Evolutionary conservation across 305 asterid species (phyloP), one percentile per base, ranked within the genome.

Genomic region (Withania somnifera): DNA sequence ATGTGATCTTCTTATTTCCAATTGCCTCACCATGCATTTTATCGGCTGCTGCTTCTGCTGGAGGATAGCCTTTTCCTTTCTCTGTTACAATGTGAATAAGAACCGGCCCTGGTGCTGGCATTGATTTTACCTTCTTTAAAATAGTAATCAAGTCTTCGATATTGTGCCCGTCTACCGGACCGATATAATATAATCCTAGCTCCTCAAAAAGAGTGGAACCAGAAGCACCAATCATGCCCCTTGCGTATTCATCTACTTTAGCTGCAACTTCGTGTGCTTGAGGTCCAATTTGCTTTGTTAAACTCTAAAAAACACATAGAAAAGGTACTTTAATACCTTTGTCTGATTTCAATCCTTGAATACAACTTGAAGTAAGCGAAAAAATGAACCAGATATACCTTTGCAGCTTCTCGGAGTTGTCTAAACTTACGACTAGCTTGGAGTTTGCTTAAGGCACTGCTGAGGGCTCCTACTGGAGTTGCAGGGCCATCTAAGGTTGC

Each of bases 51-150:
- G 90, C 90, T 82, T 91, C 98, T 0, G 98, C 98, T 2, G 94
- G 94, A 7, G 94, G 93, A 69, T 93, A 93, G 1, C 98, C 97
- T 80, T 92, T 92, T 28, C 97, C 98, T 84, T 94, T 92, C 60
- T 92, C 94, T 2, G 98, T 94, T 4, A 94, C 89, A 38, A 92
- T 86, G 86, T 94, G 96, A 76, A 94, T 90, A 24, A 92, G 83
- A 69, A 94, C 97, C 5, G 98, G 98, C 34, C 98, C 98, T 8
- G 97, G 93, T n/a, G 95, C 92, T 0, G 95, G 94, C 96, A 86
- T 87, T 5, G 87, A 13, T 80, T 89, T 92, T 3, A 92, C 97
- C 84, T 92, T 89, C 40, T 90, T 34, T 28, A 94, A 87, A 80
- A 94, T 91, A 42, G 89, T 84, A 36, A 91, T 86, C 24, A 94